Evolutionary conservation across 2,329 filamentous ascomycete species (phyloP).

Genomic region (Botrytis aclada): DNA sequence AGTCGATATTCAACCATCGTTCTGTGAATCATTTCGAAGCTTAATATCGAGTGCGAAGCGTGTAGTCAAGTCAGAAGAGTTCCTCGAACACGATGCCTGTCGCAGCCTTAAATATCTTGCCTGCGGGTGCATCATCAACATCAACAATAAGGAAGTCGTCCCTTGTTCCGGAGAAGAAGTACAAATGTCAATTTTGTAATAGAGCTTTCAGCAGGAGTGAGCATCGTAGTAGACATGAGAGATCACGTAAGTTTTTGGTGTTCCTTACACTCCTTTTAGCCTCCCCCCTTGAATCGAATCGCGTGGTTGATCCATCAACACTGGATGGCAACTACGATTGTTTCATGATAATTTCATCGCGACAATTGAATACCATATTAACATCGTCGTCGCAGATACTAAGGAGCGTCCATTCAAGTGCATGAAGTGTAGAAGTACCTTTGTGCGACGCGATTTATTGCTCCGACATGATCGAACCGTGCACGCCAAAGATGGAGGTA

Average conservation of each 20-base stretch:
- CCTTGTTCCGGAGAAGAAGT: conserved; percentile 88
- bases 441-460: conserved; percentile 93
- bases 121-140: conserved; percentile 59
- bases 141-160: conserved; percentile 73
- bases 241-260: conserved; percentile 77
- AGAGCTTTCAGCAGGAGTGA: conserved; percentile 96
- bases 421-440: conserved; percentile 96
- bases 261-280: conserved; percentile 14
- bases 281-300: conserved; percentile 25
- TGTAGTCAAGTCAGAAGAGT: neutral
- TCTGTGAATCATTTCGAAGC: conserved; percentile 29
- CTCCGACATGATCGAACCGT: conserved; percentile 97
- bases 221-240: conserved; percentile 93
- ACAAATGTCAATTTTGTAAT: conserved; percentile 99
- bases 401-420: conserved; percentile 99
- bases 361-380: conserved; percentile 17
- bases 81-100: conserved; percentile 57
- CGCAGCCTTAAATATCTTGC: conserved; percentile 53
- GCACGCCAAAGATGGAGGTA: conserved; percentile 94
- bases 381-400: conserved; percentile 63
- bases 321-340: conserved; percentile 4
- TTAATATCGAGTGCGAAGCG: conserved; percentile 2
- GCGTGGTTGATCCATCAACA: conserved; percentile 17
- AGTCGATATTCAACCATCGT: conserved; percentile 41
- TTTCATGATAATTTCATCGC: neutral